Percentiles rank a stretch among this genome's conserved stretches.
Evolutionary conservation across 306 rosid species (phyloP).

Genomic region (Styphnolobium japonicum): DNA sequence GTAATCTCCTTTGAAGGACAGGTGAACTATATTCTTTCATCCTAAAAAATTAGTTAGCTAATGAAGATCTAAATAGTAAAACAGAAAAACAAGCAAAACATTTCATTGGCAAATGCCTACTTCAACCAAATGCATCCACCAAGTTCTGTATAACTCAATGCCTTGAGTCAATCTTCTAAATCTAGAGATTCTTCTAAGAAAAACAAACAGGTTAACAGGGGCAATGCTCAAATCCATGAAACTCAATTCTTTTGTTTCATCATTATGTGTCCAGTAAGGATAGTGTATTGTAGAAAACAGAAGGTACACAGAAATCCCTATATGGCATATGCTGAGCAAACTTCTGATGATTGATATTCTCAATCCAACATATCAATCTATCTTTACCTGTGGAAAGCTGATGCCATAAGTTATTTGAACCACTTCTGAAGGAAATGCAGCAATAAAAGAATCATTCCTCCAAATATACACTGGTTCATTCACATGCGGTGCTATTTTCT

Average conservation of each 20-base stretch:
- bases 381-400: slow-evolving; percentile 69
- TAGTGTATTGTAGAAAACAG: background rate
- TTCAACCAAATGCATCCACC: background rate
- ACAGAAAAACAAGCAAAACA: background rate
- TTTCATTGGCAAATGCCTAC: background rate
- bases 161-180: background rate
- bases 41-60: background rate
- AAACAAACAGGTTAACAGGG: background rate
- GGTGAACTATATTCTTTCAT: background rate
- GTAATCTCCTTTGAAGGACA: background rate
- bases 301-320: background rate
- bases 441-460: slow-evolving; percentile 70
- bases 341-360: slow-evolving; percentile 7
- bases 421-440: slow-evolving; percentile 70
- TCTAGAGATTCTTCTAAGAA: background rate
- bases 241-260: background rate
- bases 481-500: slow-evolving; percentile 65
- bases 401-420: slow-evolving; percentile 72
- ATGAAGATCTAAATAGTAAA: background rate
- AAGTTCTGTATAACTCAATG: background rate
- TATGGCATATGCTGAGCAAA: slow-evolving; percentile 4
- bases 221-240: slow-evolving; percentile 2
- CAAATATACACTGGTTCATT: slow-evolving; percentile 63
- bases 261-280: background rate
- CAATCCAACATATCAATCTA: slow-evolving; percentile 3